phyloP scores from a whole-genome alignment of 2,329 filamentous ascomycete species.

The Ophiostoma sp. region DNA sequence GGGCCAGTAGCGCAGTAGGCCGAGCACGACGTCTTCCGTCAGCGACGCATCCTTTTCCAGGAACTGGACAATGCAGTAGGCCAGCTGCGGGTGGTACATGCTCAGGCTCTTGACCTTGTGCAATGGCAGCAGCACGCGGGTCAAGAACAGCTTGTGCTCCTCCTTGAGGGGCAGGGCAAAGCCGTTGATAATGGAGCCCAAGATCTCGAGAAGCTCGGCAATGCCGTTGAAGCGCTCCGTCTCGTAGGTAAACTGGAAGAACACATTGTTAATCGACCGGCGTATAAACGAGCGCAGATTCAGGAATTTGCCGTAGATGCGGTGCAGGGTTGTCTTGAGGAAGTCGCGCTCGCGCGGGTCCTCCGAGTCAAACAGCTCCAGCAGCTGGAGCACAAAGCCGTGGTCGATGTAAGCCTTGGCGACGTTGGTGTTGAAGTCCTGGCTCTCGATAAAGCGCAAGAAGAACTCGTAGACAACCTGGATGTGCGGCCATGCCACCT shows the following conservation, averaged over 20 bases:
- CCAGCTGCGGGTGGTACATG: constrained; percentile 99
- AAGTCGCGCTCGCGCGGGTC: constrained; percentile 96
- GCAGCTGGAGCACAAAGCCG: constrained; percentile 88
- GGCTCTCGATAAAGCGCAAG: constrained; percentile 95
- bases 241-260: constrained; percentile 99
- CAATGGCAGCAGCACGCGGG: constrained; percentile 81
- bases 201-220: constrained; percentile 89
- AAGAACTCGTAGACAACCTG: constrained; percentile 99
- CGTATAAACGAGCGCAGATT: constrained; percentile 96
- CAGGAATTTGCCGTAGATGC: constrained; percentile 98
- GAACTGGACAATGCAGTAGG: constrained; percentile 98
- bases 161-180: constrained; percentile 96
- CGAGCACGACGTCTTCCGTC: constrained; percentile 96
- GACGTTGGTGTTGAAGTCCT: constrained; percentile 99
- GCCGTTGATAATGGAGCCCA: constrained; percentile 98
- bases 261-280: constrained; percentile 98
- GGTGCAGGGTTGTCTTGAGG: constrained; percentile 92
- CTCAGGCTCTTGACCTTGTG: constrained; percentile 98
- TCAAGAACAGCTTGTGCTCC: constrained; percentile 97
- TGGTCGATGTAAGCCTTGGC: constrained; percentile 99
- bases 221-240: constrained; percentile 98
- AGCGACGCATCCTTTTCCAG: constrained; percentile 94
- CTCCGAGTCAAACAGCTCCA: constrained; percentile 98
- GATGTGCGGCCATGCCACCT: constrained; percentile 98
- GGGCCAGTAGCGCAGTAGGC: constrained; percentile 92